Percentiles rank a stretch among this genome's conserved stretches.
phyloP scores from a whole-genome alignment of 495 filamentous ascomycete genomes.

The Hypoxylon trugodes region DNA sequence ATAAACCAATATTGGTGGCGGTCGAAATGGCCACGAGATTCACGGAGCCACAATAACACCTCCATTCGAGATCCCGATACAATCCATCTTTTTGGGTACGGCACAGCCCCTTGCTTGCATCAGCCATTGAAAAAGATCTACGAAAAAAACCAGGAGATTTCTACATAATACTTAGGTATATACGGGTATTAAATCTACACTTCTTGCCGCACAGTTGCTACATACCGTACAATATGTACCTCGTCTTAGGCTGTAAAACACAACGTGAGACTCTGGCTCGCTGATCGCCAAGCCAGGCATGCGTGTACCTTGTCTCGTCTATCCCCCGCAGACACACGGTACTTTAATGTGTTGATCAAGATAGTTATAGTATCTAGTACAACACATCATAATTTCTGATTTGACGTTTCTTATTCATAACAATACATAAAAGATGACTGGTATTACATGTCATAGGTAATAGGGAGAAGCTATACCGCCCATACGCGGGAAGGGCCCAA shows the following conservation, averaged over 20 bases:
- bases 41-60: not conserved
- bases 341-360: constrained; percentile 12
- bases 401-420: not conserved
- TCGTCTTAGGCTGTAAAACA: constrained; percentile 37
- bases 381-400: constrained; percentile 20
- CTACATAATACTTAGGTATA: no score
- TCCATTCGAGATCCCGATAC: constrained; percentile 7
- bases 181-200: no score
- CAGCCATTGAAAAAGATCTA: constrained; percentile 4
- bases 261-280: constrained; percentile 33
- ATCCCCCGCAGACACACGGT: constrained; percentile 19
- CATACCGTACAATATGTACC: no score
- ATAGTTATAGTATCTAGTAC: constrained; percentile 9
- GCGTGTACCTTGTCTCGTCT: constrained; percentile 14
- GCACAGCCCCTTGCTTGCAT: constrained; percentile 6
- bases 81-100: constrained; percentile 12
- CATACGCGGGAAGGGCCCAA: no score
- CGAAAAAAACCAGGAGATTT: not conserved
- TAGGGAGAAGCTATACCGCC: not conserved
- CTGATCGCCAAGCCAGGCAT: constrained; percentile 30
- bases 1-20: constrained; percentile 22
- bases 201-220: no score
- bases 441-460: not conserved
- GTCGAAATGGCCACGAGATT: constrained; percentile 16
- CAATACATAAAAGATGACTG: constrained; percentile 4